Base-by-base conservation (phyloP, 2,329 filamentous ascomycete species). In the Myriosclerotinia duriaeana region DNA sequence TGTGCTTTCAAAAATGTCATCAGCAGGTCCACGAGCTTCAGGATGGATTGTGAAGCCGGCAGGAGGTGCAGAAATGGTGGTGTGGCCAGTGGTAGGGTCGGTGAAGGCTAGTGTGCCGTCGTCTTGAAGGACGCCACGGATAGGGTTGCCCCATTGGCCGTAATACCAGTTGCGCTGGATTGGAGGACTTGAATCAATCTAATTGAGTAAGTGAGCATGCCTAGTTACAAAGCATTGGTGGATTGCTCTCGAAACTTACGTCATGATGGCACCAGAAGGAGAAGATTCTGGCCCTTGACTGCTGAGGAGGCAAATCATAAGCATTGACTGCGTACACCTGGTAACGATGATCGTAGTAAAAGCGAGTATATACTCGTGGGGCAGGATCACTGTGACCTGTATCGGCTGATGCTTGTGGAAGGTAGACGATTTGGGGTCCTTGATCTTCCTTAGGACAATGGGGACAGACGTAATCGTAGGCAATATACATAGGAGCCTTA, bases 211-310 rank as follows among this genome's bases (percentile, higher is more conserved):
- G 15, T 60, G 9, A 60, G 44, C 20, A 50, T 22, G 34, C 17
- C 15, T 17, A 38, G 7, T n/a, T 5, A 38, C 15, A 22, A 3
- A 4, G 4, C 2, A 38, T 38, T 20, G 20, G 5, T 9, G n/a
- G 20, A 15, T 38, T 5, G 1, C 5, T 48, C 9, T 50, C 20
- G 22, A 17, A 38, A n/a, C 44, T 60, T 11, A 60, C 56, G 22
- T 60, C 30, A 50, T 60, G 56, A 7, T 38, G 30, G 14, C 56
- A 60, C 56, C 44, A 60, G 50, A 60, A 60, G 42, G 34, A 48
- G 50, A 44, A 60, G 56, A 60, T 36, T 12, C 46, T 15, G 22
- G 30, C 56, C 34, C 44, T 48, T 9, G 56, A 60, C 34, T 50
- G 30, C 20, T 60, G 56, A 50, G 56, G 44, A 50, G 56, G 56